Base-by-base conservation (phyloP, 2,329 filamentous ascomycete species). In the Albophoma yamanashiensis region DNA sequence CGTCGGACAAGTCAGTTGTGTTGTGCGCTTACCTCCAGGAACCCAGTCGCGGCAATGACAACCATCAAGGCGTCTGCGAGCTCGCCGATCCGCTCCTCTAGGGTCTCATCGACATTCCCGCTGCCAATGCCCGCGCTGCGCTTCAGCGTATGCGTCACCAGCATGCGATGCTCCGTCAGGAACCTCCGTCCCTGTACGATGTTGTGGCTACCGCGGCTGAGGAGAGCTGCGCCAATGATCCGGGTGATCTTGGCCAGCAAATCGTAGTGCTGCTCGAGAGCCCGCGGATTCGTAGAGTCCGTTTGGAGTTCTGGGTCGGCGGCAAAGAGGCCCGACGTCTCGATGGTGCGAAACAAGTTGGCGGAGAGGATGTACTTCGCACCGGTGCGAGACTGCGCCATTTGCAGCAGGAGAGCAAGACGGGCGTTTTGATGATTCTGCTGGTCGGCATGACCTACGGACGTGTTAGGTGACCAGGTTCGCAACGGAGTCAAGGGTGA, bases 291-390 rank as follows among this genome's bases (percentile, higher is more conserved):
- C 59, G 86, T 81, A 59, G 87, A 82, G 65, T 90, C 85, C 74
- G 92, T 85, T 62, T 95, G 92, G 59, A 99, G 85, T 72, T 99
- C 94, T 0, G 94, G 94, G 71, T 99, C 94, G 15, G 89, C 89
- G 11, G 86, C 80, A 72, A 97, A 99, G 27, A 97, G 81, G n/a
- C 86, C 85, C 0, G 92, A 96, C 60, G 88, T 84, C 63, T 89
- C 88, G 36, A 97, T 78, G 0, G 90, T 83, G 53, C 87, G 83
- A 77, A 99, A 93, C 6, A 99, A 81, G 63, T 93, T 93, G 11
- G 91, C 89, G 68, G 95, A 92, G 50, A 97, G 80, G n/a, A 97
- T 85, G 64, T 91, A 86, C 61, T 88, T 88, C 55, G 94, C 92
- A 36, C 94, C 95, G n/a, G 82, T 78, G 60, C 89, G 87, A 1